Evolutionary conservation across 495 filamentous ascomycete species (phyloP).

Genomic region (Daldinia loculata): DNA sequence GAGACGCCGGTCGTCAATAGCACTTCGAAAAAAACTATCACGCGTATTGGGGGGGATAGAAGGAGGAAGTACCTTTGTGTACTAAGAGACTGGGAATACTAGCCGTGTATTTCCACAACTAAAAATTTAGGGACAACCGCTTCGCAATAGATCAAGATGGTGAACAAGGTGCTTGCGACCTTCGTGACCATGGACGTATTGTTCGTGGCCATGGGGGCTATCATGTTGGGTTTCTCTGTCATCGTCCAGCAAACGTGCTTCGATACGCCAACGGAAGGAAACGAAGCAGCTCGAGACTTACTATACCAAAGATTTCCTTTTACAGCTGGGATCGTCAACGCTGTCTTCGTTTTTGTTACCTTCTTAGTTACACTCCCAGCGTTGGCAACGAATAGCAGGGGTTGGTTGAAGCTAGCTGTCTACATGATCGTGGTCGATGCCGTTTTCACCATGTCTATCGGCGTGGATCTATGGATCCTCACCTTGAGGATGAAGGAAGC

Average conservation of each 20-base stretch:
- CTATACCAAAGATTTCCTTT: conserved; percentile 69
- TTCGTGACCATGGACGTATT: conserved; percentile 67
- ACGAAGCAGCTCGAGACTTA: conserved; percentile 68
- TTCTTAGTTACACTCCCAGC: conserved; percentile 67
- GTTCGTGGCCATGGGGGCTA: conserved; percentile 68
- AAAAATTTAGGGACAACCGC: neutral
- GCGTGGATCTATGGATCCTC: conserved; percentile 72
- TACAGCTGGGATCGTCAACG: conserved; percentile 71
- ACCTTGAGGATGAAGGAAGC: conserved; percentile 70
- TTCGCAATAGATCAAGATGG: conserved; percentile 52
- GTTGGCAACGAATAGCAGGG: conserved; percentile 64
- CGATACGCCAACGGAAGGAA: conserved; percentile 55
- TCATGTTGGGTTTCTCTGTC: conserved; percentile 70
- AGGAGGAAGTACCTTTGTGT: conserved; percentile 21
- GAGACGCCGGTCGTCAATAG: conserved; percentile 60
- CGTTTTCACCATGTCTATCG: conserved; percentile 70
- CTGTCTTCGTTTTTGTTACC: conserved; percentile 66
- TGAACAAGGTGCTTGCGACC: conserved; percentile 64
- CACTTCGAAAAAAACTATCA: conserved; percentile 28
- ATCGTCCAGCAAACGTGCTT: conserved; percentile 61
- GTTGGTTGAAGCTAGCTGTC: conserved; percentile 66
- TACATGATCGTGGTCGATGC: conserved; percentile 68
- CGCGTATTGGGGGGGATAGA: conserved; percentile 33
- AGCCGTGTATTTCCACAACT: neutral
- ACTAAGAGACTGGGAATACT: conserved; percentile 28